Conservation (phyloP, 2,329 filamentous ascomycete species). For the Leptographium galeiforme region DNA sequence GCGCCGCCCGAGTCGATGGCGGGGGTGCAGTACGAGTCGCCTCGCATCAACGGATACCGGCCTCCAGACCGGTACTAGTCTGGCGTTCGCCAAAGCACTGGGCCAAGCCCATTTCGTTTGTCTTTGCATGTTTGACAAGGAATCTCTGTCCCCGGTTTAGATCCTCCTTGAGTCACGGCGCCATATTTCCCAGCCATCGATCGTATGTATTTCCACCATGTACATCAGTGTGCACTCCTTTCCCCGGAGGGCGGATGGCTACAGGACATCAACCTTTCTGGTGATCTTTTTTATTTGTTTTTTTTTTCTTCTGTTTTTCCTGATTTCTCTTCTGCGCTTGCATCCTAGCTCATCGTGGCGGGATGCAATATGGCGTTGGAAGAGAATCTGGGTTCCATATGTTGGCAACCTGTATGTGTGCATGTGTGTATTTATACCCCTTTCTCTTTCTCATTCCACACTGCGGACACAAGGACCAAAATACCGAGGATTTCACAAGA, state of each 20-base stretch:
- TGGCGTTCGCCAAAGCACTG: background rate
- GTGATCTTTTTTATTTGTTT: background rate
- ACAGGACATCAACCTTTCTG: background rate
- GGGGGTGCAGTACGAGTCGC: constrained; percentile 48
- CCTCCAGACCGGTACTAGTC: constrained; percentile 7
- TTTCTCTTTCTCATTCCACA: background rate
- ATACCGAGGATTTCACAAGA: background rate
- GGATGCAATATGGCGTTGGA: background rate
- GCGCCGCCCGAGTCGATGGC: constrained; percentile 45
- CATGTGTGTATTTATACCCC: constrained; percentile 2
- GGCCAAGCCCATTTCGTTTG: background rate
- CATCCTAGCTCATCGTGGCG: background rate
- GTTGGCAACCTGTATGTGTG: background rate
- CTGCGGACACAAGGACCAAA: background rate
- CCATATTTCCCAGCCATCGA: background rate
- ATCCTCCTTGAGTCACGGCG: background rate
- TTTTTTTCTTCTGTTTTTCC: background rate
- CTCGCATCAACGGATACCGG: constrained; percentile 33
- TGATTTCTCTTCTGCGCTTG: background rate
- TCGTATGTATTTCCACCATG: background rate
- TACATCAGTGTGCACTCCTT: background rate
- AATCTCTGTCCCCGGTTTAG: background rate
- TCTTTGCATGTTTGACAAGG: background rate
- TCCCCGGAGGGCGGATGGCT: background rate
- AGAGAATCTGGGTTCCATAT: background rate